A percentile compares a stretch with the other conserved stretches of the same genome.
Evolutionary conservation across 176 grass and related monocot species (phyloP).

Genomic region (Urochloa ruziziensis): DNA sequence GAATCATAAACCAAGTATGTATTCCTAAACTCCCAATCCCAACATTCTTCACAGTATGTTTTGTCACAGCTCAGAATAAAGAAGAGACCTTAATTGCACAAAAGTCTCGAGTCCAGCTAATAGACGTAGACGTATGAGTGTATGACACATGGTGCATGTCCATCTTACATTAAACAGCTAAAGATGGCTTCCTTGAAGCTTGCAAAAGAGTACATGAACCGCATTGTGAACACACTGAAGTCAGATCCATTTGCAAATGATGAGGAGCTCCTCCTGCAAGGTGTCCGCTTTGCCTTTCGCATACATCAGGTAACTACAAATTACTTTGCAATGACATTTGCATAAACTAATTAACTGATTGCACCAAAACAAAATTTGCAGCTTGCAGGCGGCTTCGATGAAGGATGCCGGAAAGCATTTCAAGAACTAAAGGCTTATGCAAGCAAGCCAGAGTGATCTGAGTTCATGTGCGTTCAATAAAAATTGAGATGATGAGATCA

Average conservation of each 20-base stretch:
- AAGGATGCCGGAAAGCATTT: constrained; percentile 71
- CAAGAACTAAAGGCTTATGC: constrained; percentile 77
- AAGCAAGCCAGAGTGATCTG: constrained; percentile 56
- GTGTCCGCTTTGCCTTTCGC: constrained; percentile 88
- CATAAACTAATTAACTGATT: constrained; percentile 27
- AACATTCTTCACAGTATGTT: constrained; percentile 7
- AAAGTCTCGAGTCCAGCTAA: constrained; percentile 18
- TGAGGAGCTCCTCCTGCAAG: constrained; percentile 73
- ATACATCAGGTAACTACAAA: constrained; percentile 76
- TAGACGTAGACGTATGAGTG: too few relatives aligned
- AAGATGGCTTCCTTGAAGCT: constrained; percentile 89
- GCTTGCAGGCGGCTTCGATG: constrained; percentile 85
- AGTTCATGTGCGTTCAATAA: constrained; percentile 13
- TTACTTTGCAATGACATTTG: constrained; percentile 22
- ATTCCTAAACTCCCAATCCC: not conserved
- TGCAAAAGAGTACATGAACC: constrained; percentile 83
- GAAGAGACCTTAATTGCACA: not conserved
- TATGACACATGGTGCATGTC: constrained; percentile 4
- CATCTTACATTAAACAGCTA: constrained; percentile 59
- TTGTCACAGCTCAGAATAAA: not conserved
- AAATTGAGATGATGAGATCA: constrained; percentile 17
- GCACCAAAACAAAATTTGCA: constrained; percentile 34
- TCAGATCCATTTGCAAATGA: constrained; percentile 76
- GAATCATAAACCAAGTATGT: constrained; percentile 80
- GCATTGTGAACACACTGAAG: constrained; percentile 65